Percentiles rank a stretch among this genome's conserved stretches.
phyloP scores from a whole-genome alignment of 352 stramenopile species.

The Phytophthora idaei region DNA sequence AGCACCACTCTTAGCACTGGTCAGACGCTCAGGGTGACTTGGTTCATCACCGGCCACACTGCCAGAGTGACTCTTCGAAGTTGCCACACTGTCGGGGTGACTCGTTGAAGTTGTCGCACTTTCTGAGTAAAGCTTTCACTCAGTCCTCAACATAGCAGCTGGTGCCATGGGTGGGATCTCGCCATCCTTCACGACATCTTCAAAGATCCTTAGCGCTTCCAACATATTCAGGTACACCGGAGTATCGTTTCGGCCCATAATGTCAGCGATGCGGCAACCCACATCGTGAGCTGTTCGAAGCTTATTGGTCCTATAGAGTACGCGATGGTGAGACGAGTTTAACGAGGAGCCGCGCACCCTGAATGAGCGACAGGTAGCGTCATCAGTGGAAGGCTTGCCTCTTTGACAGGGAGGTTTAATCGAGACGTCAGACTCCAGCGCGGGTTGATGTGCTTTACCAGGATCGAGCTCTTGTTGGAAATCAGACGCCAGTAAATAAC shows the following conservation, averaged over 20 bases:
- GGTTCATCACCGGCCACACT: background rate
- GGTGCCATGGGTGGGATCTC: background rate
- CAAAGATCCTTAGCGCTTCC: background rate
- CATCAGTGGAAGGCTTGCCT: background rate
- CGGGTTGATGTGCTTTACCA: conserved; percentile 3
- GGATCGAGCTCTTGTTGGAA: conserved; percentile 3
- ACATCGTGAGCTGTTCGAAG: background rate
- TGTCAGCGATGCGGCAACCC: background rate
- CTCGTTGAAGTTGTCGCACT: background rate
- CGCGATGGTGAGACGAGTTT: background rate
- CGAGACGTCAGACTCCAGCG: conserved; percentile 1
- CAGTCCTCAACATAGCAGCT: background rate
- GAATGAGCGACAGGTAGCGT: background rate
- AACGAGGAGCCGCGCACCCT: background rate
- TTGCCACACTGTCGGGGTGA: background rate
- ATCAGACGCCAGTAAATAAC: background rate
- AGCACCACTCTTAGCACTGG: background rate
- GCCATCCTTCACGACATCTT: conserved; percentile 1
- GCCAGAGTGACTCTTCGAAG: background rate
- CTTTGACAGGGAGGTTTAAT: background rate
- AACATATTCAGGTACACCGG: conserved; percentile 4
- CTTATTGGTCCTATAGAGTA: conserved; percentile 8
- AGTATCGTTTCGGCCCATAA: conserved; percentile 13
- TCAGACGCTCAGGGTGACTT: background rate
- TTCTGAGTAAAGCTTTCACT: background rate